Conservation (phyloP, 2,329 filamentous ascomycete species). For the Sodiomyces alkalinus region DNA sequence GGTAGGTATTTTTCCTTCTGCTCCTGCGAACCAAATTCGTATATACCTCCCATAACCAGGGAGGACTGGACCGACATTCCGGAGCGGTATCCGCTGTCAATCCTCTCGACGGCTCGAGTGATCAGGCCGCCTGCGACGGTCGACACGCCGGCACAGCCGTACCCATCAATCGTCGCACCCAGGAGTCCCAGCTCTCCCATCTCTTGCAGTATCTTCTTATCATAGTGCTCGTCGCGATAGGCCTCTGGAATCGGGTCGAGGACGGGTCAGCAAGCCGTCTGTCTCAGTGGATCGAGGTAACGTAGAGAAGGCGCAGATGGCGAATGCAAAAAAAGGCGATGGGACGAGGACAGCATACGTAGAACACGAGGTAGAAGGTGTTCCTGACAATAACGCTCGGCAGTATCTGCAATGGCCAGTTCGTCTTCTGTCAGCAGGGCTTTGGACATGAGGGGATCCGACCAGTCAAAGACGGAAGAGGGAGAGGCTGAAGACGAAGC, state of each 20-base stretch:
- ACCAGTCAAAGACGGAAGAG: conserved; percentile 59
- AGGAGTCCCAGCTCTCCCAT: conserved; percentile 89
- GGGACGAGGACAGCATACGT: conserved; percentile 35
- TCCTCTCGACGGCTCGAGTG: conserved; percentile 76
- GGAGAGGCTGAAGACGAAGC: conserved; percentile 17
- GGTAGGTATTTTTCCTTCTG: conserved; percentile 76
- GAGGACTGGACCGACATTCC: conserved; percentile 91
- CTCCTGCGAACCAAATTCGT: conserved; percentile 75
- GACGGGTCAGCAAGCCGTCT: no score
- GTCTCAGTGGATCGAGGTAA: no score
- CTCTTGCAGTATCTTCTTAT: conserved; percentile 70
- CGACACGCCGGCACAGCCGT: conserved; percentile 76
- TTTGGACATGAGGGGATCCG: conserved; percentile 66
- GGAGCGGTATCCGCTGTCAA: conserved; percentile 82
- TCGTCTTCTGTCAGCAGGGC: conserved; percentile 82
- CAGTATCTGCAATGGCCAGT: conserved; percentile 74
- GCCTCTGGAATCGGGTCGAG: conserved; percentile 49
- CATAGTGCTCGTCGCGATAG: conserved; percentile 74
- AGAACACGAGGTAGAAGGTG: conserved; percentile 71
- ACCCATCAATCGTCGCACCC: conserved; percentile 73
- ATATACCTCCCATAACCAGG: conserved; percentile 82
- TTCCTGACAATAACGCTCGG: conserved; percentile 89
- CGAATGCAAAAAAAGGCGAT: no score
- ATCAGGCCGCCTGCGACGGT: conserved; percentile 83
- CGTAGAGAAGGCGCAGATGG: no score